These are phyloP conservation scores for Kodamaea fukazawae DNA, from an alignment of 805 yeast species.

Conservation along the genomic window DNA sequence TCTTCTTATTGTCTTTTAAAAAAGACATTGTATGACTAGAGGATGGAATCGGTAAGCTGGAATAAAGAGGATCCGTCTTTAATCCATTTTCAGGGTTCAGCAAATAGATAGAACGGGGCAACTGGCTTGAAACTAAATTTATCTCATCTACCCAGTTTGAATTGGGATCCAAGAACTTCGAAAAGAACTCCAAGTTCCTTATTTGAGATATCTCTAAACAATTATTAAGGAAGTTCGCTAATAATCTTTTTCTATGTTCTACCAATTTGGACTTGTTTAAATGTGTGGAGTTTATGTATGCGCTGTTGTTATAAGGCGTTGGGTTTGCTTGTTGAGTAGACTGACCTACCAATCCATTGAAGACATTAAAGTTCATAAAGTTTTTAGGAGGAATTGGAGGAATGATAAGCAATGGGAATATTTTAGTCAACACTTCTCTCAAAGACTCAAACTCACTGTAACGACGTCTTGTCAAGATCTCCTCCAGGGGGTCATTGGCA, in stretches of 20 bases:
- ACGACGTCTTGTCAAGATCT: conserved; percentile 61
- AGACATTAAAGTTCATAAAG: conserved; percentile 32
- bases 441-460: conserved; percentile 91
- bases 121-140: conserved; percentile 31
- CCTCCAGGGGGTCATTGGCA: conserved; percentile 27
- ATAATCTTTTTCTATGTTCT: conserved; percentile 52
- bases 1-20: conserved; percentile 30
- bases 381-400: conserved; percentile 85
- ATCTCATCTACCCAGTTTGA: conserved; percentile 76
- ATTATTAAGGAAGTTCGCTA: conserved; percentile 73
- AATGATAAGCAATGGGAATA: conserved; percentile 76
- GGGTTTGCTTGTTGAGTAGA: conserved; percentile 7
- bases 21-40: conserved; percentile 29
- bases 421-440: conserved; percentile 63
- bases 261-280: conserved; percentile 35
- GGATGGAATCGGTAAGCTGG: conserved; percentile 33
- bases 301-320: conserved; percentile 5
- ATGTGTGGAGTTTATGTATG: conserved; percentile 41
- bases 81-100: conserved; percentile 47
- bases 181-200: conserved; percentile 58
- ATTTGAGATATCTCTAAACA: conserved; percentile 61
- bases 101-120: conserved; percentile 39
- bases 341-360: conserved; percentile 27
- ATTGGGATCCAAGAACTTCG: conserved; percentile 81
- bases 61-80: conserved; percentile 33